Evolutionary conservation across 305 asterid species (phyloP).

Genomic region (Solanum hybrid): DNA sequence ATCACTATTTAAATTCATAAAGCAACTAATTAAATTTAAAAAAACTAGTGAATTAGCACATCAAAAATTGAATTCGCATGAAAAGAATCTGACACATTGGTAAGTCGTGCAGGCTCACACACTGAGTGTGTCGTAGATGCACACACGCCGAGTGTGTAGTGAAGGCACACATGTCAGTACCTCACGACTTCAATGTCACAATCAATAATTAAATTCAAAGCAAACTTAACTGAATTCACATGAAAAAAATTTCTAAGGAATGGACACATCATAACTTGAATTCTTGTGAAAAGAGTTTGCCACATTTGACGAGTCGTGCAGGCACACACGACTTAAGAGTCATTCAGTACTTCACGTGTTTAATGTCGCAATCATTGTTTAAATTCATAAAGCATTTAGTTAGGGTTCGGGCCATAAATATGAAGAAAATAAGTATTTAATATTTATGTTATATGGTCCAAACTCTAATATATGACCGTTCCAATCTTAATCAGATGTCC

Average conservation of each 20-base stretch:
- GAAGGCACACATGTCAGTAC: not conserved
- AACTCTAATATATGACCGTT: too few relatives aligned
- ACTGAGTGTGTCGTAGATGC: not conserved
- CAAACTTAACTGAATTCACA: not conserved
- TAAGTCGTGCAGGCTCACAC: not conserved
- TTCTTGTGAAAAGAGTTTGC: not conserved
- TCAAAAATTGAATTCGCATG: not conserved
- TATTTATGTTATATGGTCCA: not conserved
- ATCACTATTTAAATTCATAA: not conserved
- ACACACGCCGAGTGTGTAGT: not conserved
- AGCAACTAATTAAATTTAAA: not conserved
- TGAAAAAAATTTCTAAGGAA: not conserved
- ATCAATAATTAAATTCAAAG: not conserved
- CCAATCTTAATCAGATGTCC: not conserved
- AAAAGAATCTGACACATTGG: not conserved
- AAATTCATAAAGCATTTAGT: not conserved
- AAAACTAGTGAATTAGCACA: not conserved
- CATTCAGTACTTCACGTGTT: not conserved
- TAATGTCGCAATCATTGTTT: not conserved
- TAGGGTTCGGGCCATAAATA: not conserved
- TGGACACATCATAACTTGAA: not conserved
- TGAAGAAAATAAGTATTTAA: too few relatives aligned
- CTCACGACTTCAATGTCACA: not conserved
- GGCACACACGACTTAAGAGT: not conserved
- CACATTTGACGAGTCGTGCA: not conserved